Evolutionary conservation across 2,329 filamentous ascomycete species (phyloP).

Genomic region (Berkeleyomyces rouxiae): DNA sequence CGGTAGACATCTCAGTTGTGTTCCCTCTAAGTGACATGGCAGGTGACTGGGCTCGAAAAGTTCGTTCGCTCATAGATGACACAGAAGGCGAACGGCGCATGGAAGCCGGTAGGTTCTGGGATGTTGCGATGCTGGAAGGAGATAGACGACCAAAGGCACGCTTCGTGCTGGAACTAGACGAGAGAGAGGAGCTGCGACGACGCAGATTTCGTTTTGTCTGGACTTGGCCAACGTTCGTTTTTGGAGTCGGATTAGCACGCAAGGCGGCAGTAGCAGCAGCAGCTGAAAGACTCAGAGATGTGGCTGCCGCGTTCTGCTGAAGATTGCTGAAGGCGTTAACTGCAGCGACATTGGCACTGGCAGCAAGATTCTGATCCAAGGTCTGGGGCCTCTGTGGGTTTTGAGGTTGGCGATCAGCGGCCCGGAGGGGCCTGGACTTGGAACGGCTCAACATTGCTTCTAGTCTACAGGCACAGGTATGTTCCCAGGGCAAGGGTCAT

Average conservation of each 20-base stretch:
- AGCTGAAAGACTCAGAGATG: conserved; percentile 53
- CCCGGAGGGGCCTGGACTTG: conserved; percentile 29
- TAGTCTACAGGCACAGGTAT: not conserved
- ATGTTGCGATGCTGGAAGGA: not conserved
- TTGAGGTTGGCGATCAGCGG: conserved; percentile 1
- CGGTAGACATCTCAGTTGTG: conserved; percentile 25
- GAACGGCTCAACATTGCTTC: conserved; percentile 33
- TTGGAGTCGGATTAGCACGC: conserved; percentile 58
- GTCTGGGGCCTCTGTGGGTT: conserved; percentile 17
- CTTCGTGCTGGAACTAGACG: conserved; percentile 41
- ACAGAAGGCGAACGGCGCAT: conserved; percentile 53
- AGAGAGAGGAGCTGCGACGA: conserved; percentile 48
- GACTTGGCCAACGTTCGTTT: conserved; percentile 63
- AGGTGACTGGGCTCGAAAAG: conserved; percentile 66
- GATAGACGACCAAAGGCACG: conserved; percentile 7
- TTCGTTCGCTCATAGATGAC: conserved; percentile 74
- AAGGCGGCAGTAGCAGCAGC: conserved; percentile 78
- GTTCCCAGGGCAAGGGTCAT: not conserved
- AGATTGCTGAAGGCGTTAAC: conserved; percentile 67
- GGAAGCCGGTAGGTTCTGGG: not conserved
- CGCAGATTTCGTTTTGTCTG: conserved; percentile 75
- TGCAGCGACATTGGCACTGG: conserved; percentile 56
- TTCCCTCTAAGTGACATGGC: conserved; percentile 27
- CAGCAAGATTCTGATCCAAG: conserved; percentile 39
- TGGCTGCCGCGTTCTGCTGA: conserved; percentile 21